A percentile compares a stretch with the other conserved stretches of the same genome.
phyloP scores from a whole-genome alignment of 768 basidiomycete genomes.

The Lentinula guzmanii region DNA sequence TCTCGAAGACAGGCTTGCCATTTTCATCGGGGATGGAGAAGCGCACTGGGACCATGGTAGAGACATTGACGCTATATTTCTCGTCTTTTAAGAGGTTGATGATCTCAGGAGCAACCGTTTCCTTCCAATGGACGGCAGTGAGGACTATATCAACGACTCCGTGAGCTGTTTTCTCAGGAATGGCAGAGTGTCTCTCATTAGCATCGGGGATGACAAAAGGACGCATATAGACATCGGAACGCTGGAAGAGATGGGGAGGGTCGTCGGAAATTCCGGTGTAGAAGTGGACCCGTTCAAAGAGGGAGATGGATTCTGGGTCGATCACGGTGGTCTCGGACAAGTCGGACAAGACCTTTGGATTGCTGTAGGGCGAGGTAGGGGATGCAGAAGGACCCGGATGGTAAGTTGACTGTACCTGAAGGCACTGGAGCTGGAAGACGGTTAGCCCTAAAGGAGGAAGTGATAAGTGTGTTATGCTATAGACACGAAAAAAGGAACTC shows the following conservation, averaged over 20 bases:
- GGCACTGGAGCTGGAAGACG: neutral
- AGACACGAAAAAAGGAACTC: neutral
- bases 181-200: neutral
- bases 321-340: neutral
- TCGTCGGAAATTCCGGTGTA: conserved; percentile 29
- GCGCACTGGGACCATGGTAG: neutral
- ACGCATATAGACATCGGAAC: conserved; percentile 19
- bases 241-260: conserved; percentile 29
- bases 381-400: neutral
- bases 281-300: conserved; percentile 21
- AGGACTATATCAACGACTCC: neutral
- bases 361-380: neutral
- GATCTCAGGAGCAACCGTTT: neutral
- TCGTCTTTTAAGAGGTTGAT: neutral
- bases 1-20: neutral
- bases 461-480: neutral
- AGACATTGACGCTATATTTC: neutral
- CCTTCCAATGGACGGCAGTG: neutral
- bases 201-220: neutral
- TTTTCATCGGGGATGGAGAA: neutral
- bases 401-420: neutral
- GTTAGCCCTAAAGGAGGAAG: neutral
- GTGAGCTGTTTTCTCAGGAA: neutral
- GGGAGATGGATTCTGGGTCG: conserved; percentile 13
- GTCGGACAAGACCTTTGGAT: neutral